Conservation (phyloP, 2,329 filamentous ascomycete genomes). For the Colletotrichum tabaci region DNA sequence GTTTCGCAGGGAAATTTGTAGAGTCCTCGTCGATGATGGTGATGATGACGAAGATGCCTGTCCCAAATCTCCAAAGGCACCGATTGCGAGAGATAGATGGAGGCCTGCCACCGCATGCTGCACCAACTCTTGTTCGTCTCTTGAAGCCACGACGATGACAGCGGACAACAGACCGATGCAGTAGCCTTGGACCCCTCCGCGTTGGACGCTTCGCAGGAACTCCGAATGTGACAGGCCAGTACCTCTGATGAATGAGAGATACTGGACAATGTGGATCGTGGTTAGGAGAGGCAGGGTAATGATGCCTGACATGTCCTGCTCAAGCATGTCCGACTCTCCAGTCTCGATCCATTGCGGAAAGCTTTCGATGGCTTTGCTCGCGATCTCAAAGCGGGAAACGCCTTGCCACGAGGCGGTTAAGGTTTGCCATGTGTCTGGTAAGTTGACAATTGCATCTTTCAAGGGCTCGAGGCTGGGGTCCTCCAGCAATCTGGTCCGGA, state of each 20-base stretch:
- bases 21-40: constrained; percentile 1
- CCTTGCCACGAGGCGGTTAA: no score
- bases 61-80: constrained; percentile 41
- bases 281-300: background rate
- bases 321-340: background rate
- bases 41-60: constrained; percentile 14
- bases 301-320: background rate
- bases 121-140: constrained; percentile 37
- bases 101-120: constrained; percentile 34
- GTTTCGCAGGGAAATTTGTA: background rate
- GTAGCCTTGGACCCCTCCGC: constrained; percentile 42
- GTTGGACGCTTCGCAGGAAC: constrained; percentile 5
- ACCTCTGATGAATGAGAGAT: background rate
- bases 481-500: constrained; percentile 28
- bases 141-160: constrained; percentile 36
- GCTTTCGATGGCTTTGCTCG: background rate
- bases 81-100: constrained; percentile 40
- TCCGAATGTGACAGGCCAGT: background rate
- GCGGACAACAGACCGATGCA: constrained; percentile 43
- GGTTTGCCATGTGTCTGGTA: background rate
- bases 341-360: background rate
- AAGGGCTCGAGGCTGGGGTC: background rate
- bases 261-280: background rate
- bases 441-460: background rate
- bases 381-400: background rate